phyloP scores from a whole-genome alignment of 495 filamentous ascomycete species.

The Usnea hakonensis region DNA sequence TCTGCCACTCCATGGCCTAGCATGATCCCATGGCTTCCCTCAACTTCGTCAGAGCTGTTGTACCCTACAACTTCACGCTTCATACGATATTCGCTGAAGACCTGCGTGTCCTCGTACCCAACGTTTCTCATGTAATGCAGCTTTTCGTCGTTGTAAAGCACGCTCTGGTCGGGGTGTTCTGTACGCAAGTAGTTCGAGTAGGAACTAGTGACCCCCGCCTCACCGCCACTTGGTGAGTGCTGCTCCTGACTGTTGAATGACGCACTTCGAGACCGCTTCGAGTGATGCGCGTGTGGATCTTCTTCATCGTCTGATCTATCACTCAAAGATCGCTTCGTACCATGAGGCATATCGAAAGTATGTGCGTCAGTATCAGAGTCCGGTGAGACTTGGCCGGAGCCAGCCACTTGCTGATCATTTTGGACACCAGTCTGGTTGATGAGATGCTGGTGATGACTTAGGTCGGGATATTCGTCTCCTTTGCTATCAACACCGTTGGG shows the following conservation, averaged over 20 bases:
- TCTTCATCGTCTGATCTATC: neutral
- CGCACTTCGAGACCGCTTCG: neutral
- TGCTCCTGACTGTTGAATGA: neutral
- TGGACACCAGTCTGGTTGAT: neutral
- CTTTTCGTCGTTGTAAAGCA: neutral
- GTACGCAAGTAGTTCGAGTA: neutral
- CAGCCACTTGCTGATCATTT: neutral
- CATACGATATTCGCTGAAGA: neutral
- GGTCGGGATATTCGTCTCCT: neutral
- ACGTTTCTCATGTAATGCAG: neutral
- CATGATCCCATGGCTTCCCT: neutral
- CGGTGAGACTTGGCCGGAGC: neutral
- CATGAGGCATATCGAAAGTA: neutral
- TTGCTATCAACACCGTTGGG: neutral
- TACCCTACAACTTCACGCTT: neutral
- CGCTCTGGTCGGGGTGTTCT: neutral
- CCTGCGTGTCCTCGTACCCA: neutral
- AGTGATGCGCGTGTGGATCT: neutral
- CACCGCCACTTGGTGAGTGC: neutral
- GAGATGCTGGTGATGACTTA: neutral
- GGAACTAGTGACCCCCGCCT: neutral
- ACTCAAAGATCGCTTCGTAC: constrained; percentile 3
- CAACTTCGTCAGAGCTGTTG: neutral
- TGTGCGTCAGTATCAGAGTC: neutral
- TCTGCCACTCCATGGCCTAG: neutral